Base-by-base conservation (phyloP, 768 basidiomycete genomes). In the Dentipellis fragilis region DNA sequence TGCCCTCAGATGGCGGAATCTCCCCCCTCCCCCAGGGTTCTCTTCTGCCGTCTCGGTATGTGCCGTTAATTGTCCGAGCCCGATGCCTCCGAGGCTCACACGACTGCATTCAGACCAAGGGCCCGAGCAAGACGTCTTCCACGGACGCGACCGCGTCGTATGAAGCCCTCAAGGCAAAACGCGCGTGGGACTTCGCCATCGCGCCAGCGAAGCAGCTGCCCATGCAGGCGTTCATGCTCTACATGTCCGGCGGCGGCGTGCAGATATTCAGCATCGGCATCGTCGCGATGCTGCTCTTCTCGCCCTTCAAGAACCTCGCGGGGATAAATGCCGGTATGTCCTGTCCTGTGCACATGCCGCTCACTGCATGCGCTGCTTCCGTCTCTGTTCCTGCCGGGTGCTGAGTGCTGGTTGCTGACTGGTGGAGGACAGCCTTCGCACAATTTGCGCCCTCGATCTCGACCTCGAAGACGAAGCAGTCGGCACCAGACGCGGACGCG, bases 171-270 rank as follows among this genome's bases (percentile, higher is more conserved):
- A 90, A 91, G 66, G 80, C 80, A 59, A 84, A 79, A 63, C 83
- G 89, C 23, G 91, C 91, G 45, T 90, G 91, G 87, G 89, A 92
- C 59, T 75, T 89, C 42, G 91, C 91, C 39, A 79, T 85, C 50
- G 74, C 80, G 3, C 93, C 93, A 1, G 90, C 89, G 36, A 96
- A 97, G 70, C 83, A 84, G 12, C 77, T 97, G 23, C 93, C 93
- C 3, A 96, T 96, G 94, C 93, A 97, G 65, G 92, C 87, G 4
- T 88, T 97, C 73, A 97, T 97, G 94, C 77, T 97, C 36, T 97
- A 97, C 80, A 95, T 97, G 89, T 94, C 93, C 19, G 94, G 94
- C 37, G 86, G 91, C 11, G 91, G 92, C 51, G 87, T 97, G 12
- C 94, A 97, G 70, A 87, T 97, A 45, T 96, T 97, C 69, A 94